Evolutionary conservation across 2,329 filamentous ascomycete species (phyloP), one percentile per base, ranked within the genome.

Genomic region (Colletotrichum tanaceti): DNA sequence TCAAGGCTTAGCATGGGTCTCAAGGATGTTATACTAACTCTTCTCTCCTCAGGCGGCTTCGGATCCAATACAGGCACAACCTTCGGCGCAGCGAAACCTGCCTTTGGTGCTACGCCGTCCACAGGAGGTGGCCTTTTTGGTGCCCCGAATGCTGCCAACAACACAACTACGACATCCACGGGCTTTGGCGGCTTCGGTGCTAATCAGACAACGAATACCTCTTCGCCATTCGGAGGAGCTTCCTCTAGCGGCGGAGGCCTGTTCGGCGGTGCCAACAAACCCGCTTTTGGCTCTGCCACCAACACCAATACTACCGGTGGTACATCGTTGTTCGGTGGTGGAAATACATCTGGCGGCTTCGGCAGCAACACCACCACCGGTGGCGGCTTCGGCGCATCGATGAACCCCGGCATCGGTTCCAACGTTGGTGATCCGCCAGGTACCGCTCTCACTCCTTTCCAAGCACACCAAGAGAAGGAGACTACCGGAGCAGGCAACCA

Each of bases 401-500:
- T 77, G 69, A 87, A 85, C 70, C 82, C 86, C 18, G 84, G 85
- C 38, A 79, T 89, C 50, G 84, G 85, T 50, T 82, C 79, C 58
- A 84, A 81, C 50, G 79, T 83, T 22, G 86, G 85, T 55, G 87
- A 90, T 69, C 87, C 88, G 68, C 87, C 89, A 32, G 93, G 93
- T 67, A 95, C 93, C 11, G 90, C 85, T 16, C 83, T 86, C 4
- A 85, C 87, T n/a, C 86, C 90, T 5, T 97, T 95, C 80, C 81
- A 87, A 70, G 83, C 93, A 0, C 86, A 87, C 54, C 82, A 85
- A 22, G 93, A 97, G 81, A 96, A 95, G 78, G 93, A 97, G 75
- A 79, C 83, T 4, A 88, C 86, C 49, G 86, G 81, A 72, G 79
- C 78, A 20, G 78, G 81, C n/a, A 84, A 80, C 63, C 75, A 86